Conservation (phyloP, 75 land plant genomes). For the Azolla pinnata region DNA sequence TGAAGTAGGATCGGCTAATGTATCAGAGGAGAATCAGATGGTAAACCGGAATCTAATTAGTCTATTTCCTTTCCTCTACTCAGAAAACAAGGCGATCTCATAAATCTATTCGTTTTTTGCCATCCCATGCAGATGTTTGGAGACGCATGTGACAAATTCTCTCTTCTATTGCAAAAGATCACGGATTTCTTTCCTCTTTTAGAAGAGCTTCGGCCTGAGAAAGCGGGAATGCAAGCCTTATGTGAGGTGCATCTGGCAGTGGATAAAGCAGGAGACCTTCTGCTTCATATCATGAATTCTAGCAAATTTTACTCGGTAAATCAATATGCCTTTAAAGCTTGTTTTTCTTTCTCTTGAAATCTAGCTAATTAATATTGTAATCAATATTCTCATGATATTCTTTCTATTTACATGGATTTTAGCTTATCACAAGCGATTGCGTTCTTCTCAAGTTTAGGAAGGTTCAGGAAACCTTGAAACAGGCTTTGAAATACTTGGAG, state of each 20-base stretch:
- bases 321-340: too few species aligned
- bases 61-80: too few species aligned
- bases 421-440: slow-evolving; percentile 51
- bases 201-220: slow-evolving; percentile 51
- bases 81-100: too few species aligned
- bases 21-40: too few species aligned
- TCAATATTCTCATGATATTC: too few species aligned
- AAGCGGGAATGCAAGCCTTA: slow-evolving; percentile 53
- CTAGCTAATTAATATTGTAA: too few species aligned
- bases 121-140: slow-evolving; percentile 61
- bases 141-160: slow-evolving; percentile 34
- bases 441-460: slow-evolving; percentile 39
- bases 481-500: slow-evolving; percentile 38
- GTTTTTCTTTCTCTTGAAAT: too few species aligned
- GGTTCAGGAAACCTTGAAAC: slow-evolving; percentile 21
- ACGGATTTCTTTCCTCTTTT: slow-evolving; percentile 36
- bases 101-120: too few species aligned
- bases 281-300: slow-evolving; percentile 17
- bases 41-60: too few species aligned
- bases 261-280: slow-evolving; percentile 45
- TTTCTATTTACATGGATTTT: too few species aligned
- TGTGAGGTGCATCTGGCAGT: slow-evolving; percentile 39
- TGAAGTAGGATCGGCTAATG: too few species aligned
- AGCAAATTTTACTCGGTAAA: slow-evolving; percentile 30
- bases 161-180: slow-evolving; percentile 30